These are phyloP conservation scores for Pelagophyceae sp. DNA, from an alignment of 352 stramenopile species.

Conservation along the genomic window DNA sequence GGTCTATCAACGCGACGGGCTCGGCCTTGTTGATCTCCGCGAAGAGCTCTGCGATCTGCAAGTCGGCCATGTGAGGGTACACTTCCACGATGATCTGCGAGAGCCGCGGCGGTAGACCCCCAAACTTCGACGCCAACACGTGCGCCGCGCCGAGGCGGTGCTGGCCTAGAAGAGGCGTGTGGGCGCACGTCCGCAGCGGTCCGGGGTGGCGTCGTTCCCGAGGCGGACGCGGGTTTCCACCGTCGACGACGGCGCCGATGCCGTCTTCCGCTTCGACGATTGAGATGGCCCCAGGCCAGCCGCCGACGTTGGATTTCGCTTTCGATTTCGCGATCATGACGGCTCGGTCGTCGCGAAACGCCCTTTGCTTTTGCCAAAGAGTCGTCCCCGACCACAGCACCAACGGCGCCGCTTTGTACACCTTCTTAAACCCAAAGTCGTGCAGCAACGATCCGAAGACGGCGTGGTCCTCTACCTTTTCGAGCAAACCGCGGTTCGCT, in stretches of 20 bases:
- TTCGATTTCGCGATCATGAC: constrained; percentile 51
- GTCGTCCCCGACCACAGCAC: constrained; percentile 38
- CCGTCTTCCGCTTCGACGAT: constrained; percentile 33
- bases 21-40: constrained; percentile 58
- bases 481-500: not conserved
- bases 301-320: constrained; percentile 41
- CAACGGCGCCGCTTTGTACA: constrained; percentile 38
- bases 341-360: constrained; percentile 46
- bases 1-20: constrained; percentile 50
- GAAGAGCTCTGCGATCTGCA: constrained; percentile 43
- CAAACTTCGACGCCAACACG: constrained; percentile 26
- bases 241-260: constrained; percentile 41
- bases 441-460: not conserved
- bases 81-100: constrained; percentile 50
- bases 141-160: constrained; percentile 53
- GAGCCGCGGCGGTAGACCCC: constrained; percentile 31
- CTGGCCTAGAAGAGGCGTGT: too few species aligned
- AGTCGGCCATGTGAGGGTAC: constrained; percentile 23
- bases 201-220: too few species aligned
- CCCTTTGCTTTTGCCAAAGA: constrained; percentile 53
- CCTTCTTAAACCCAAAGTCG: constrained; percentile 44
- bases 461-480: not conserved
- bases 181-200: too few species aligned
- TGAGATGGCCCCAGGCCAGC: constrained; percentile 52
- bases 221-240: too few species aligned